Percentiles rank a stretch among this genome's conserved stretches.
Evolutionary conservation across 2,329 filamentous ascomycete genomes (phyloP).

Genomic region (Grosmannia clavigera): DNA sequence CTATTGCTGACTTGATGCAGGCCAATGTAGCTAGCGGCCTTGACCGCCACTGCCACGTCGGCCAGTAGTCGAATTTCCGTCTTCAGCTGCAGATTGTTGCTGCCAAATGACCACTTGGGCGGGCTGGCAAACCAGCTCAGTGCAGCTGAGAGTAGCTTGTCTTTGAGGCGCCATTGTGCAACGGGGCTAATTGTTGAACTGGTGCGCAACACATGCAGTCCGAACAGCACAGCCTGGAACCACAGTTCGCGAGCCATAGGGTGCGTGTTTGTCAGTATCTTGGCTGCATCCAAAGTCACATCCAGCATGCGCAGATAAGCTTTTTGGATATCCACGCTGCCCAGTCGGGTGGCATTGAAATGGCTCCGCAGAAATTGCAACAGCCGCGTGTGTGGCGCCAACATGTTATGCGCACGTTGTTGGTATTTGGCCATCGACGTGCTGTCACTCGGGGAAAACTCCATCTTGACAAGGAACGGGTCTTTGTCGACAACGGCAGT

Average conservation of each 20-base stretch:
- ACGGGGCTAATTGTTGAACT: conserved; percentile 52
- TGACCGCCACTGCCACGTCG: conserved; percentile 59
- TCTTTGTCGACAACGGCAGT: conserved; percentile 60
- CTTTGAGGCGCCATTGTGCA: conserved; percentile 73
- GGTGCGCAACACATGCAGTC: conserved; percentile 62
- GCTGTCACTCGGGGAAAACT: conserved; percentile 85
- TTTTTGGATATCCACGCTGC: conserved; percentile 67
- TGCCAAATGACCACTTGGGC: conserved; percentile 89
- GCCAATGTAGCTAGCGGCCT: conserved; percentile 49
- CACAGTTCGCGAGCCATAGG: conserved; percentile 86
- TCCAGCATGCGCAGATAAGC: conserved; percentile 74
- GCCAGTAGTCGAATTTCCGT: conserved; percentile 74
- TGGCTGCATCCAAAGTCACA: conserved; percentile 64
- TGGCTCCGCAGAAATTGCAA: conserved; percentile 88
- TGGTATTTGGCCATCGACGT: conserved; percentile 61
- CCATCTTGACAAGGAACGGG: conserved; percentile 81
- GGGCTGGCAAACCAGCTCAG: conserved; percentile 78
- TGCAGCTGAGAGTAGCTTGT: conserved; percentile 74
- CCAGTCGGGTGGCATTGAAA: conserved; percentile 83
- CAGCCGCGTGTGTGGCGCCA: conserved; percentile 76
- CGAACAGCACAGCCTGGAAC: conserved; percentile 77
- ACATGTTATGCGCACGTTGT: conserved; percentile 65
- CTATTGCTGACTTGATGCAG: conserved; percentile 36
- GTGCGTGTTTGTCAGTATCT: conserved; percentile 53
- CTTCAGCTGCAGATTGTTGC: conserved; percentile 85